Base-by-base conservation (phyloP, 495 filamentous ascomycete species). In the Ramalina intermedia region DNA sequence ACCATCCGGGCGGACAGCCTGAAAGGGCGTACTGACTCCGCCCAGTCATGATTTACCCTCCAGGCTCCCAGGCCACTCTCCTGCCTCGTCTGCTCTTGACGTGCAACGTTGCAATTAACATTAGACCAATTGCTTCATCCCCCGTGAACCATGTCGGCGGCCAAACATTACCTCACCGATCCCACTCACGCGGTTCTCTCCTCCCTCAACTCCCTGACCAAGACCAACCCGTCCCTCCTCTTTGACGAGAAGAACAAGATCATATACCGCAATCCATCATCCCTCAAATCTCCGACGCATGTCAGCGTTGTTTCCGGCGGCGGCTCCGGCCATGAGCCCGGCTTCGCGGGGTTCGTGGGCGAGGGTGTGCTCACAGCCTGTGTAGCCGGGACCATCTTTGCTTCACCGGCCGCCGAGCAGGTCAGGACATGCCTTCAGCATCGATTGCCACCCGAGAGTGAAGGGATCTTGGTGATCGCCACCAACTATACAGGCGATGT, bases 111-210 rank as follows among this genome's bases (percentile, higher is more conserved):
- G 23, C 4, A 6, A 4, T 24, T 24, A 3, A 24, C 23, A 24
- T 24, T 24, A 24, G 23, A 24, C 23, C 3, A 24, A 24, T 24
- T 24, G 23, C 2, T 24, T 6, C 6, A 24, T 4, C 29, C 29
- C 29, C 8, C 29, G 5, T 48, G 14, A 21, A 40, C 14, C 20
- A 54, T 49, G 24, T 38, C 33, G 52, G 42, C 38, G 70, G 69
- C 81, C 55, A 94, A 94, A 67, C 91, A 98, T 68, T 98, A 96
- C 73, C 78, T 96, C 71, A 79, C 84, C 57, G 84, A 93, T 64
- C 83, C 91, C 21, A 78, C 73, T 48, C 72, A 83, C 54, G 76
- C 96, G 48, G 87, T 98, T 57, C 72, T 79, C 54, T 72, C 79
- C 13, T 83, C 88, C 16, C 79, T 98, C 20, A 72, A 80, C 51